Base-by-base conservation (phyloP, 331 rosid genomes). In the Pyracantha coccinea region DNA sequence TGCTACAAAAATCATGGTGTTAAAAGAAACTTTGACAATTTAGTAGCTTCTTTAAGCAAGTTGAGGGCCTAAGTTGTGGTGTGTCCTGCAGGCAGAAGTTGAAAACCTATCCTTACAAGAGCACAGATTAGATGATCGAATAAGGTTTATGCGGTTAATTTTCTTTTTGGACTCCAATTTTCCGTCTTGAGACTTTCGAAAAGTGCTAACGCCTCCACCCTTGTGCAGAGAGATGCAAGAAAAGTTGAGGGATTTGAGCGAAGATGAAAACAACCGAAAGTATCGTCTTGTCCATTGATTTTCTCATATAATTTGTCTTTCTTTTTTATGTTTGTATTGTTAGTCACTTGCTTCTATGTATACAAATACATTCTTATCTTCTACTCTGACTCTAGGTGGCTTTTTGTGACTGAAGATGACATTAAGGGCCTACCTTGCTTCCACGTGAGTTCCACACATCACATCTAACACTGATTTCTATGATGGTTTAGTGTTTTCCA, bases 371-470 rank as follows among this genome's bases (percentile, higher is more conserved):
- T 53, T 79, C 29, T 61, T 25, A 53, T 54, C 52, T 19, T 44
- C 54, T 7, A 61, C 68, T 73, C 64, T 20, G 65, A 53, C 41
- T 52, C 7, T 78, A 94, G 99, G 88, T 90, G 79, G 85, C 96
- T 94, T 79, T 94, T 87, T 79, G 97, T 94, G 58, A 90, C 97
- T 2, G 97, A 94, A 77, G 99, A 94, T 53, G 97, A 94, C 77
- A 92, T 94, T 35, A 94, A 94, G 88, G 81, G 82, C 74, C 72
- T 87, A 76, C 99, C 97, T 31, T 81, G 97, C 90, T 90, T 94
- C 73, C 96, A 81, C 83, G 99, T 89, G 65, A 82, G 75, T 69
- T 8, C 74, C 53, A 44, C 45, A 27, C 25, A 33, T 50, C 54
- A 60, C 28, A 72, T 79, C 47, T 60, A 77, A 47, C 41, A 19